Evolutionary conservation across 495 filamentous ascomycete genomes (phyloP), one percentile per base, ranked within the genome.

Genomic region (Lasiosphaeria miniovina): DNA sequence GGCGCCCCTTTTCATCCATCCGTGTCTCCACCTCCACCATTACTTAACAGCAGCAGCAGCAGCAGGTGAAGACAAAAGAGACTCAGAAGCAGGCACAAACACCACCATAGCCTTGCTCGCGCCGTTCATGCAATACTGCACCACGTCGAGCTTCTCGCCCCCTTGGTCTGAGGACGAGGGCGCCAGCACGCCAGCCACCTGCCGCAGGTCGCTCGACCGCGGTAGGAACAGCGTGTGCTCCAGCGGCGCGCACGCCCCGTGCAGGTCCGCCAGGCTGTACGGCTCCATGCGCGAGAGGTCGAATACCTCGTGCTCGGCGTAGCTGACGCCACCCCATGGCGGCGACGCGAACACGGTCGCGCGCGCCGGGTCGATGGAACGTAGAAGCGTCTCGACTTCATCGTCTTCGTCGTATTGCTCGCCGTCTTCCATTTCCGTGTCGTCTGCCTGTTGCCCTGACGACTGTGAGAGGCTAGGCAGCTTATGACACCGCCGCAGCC

Each of bases 271-370:
- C 15, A 95, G 69, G 6, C 82, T 84, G 67, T 98, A 98, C 31
- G 95, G 94, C 68, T 90, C 74, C 94, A 98, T 97, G 1, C 80
- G 86, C 51, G 73, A 75, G n/a, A 98, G 80, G 68, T 96, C 85
- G 68, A 96, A 98, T 32, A 98, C 80, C 14, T 86, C 73, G 55
- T 90, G 86, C 6, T 82, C 85, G 31, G 80, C 80, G 70, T 98
- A 98, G 40, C 82, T 84, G 4, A 91, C 90, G 2, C 94, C 94
- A 60, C 94, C 94, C 94, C 94, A 98, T 0, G 94, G 94, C 38
- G 94, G 94, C 64, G 91, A 96, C 6, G 88, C 89, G 75, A 98
- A 98, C 2, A 97, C 68, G 10, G 89, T 81, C 38, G 87, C 87
- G 1, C 60, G 52, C 0, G 55, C 43, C 0, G 63, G 36, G 55